Evolutionary conservation across 2,329 filamentous ascomycete genomes (phyloP).

Genomic region (Esteya vermicola): DNA sequence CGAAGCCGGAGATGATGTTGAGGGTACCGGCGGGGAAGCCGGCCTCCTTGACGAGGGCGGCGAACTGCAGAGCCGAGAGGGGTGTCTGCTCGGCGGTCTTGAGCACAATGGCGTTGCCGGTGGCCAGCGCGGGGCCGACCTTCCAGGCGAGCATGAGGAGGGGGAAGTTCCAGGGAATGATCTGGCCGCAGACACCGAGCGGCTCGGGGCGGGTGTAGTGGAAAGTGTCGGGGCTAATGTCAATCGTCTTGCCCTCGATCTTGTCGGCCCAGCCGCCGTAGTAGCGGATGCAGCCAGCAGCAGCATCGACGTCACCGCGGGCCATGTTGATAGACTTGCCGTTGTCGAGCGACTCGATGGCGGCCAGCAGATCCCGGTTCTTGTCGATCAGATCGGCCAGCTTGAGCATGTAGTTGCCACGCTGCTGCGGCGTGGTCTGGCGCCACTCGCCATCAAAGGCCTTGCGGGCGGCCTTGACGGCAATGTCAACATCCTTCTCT

Average conservation of each 20-base stretch:
- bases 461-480: slow-evolving; percentile 72
- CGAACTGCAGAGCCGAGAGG: slow-evolving; percentile 51
- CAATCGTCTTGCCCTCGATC: slow-evolving; percentile 75
- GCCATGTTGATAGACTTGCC: slow-evolving; percentile 70
- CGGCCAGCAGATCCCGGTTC: slow-evolving; percentile 60
- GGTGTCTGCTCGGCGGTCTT: slow-evolving; percentile 70
- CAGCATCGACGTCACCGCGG: slow-evolving; percentile 57
- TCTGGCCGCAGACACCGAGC: slow-evolving; percentile 69
- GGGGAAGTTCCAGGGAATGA: slow-evolving; percentile 84
- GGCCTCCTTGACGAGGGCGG: slow-evolving; percentile 55
- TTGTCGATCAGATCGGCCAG: slow-evolving; percentile 71
- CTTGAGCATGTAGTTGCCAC: slow-evolving; percentile 56
- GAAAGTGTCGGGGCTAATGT: slow-evolving; percentile 64
- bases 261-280: slow-evolving; percentile 89
- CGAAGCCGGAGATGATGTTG: slow-evolving; percentile 67
- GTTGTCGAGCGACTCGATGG: slow-evolving; percentile 79
- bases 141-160: slow-evolving; percentile 75
- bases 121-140: slow-evolving; percentile 58
- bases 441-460: slow-evolving; percentile 67
- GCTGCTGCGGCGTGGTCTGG: slow-evolving; percentile 52
- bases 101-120: slow-evolving; percentile 58
- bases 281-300: slow-evolving; percentile 63
- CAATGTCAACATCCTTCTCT: slow-evolving; percentile 72
- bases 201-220: slow-evolving; percentile 75
- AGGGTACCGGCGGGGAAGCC: slow-evolving; percentile 67